Evolutionary conservation across 2,329 filamentous ascomycete genomes (phyloP).

Genomic region (Exophiala phaeomuriformis): DNA sequence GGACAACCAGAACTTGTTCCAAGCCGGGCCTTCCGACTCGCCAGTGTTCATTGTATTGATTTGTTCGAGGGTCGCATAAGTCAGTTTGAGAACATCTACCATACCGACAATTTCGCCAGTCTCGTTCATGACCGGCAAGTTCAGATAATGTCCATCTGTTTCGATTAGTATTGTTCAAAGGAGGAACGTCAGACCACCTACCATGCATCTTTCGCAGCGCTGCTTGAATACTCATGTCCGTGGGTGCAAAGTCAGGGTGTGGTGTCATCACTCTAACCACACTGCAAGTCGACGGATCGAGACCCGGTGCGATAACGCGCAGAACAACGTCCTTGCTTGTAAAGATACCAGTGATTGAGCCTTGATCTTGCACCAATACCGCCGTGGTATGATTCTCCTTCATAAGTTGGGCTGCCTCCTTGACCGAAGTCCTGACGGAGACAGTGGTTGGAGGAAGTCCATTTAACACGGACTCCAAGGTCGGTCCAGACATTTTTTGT

Average conservation of each 20-base stretch:
- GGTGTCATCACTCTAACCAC: conserved; percentile 99
- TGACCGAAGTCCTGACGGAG: conserved; percentile 90
- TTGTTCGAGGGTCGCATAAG: conserved; percentile 89
- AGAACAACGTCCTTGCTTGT: conserved; percentile 99
- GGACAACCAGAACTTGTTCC: conserved; percentile 99
- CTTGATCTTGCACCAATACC: conserved; percentile 90
- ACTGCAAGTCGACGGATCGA: conserved; percentile 91
- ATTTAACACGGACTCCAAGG: conserved; percentile 86
- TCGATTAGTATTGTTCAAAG: conserved; percentile 2
- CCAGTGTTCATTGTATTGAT: conserved; percentile 84
- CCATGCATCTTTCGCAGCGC: conserved; percentile 98
- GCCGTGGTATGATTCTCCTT: conserved; percentile 98
- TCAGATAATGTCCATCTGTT: conserved; percentile 92
- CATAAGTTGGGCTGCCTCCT: conserved; percentile 91
- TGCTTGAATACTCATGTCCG: conserved; percentile 98
- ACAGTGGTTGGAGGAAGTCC: conserved; percentile 90
- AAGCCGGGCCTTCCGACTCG: conserved; percentile 89
- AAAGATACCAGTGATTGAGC: conserved; percentile 96
- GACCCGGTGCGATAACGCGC: conserved; percentile 90
- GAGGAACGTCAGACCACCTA: conserved; percentile 41
- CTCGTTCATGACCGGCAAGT: conserved; percentile 97
- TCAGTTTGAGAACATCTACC: conserved; percentile 97
- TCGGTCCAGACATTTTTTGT: conserved; percentile 95
- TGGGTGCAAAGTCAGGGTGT: conserved; percentile 94
- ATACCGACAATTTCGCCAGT: conserved; percentile 96